Conservation (phyloP, 2,329 filamentous ascomycete species). For the Fusarium sp. region DNA sequence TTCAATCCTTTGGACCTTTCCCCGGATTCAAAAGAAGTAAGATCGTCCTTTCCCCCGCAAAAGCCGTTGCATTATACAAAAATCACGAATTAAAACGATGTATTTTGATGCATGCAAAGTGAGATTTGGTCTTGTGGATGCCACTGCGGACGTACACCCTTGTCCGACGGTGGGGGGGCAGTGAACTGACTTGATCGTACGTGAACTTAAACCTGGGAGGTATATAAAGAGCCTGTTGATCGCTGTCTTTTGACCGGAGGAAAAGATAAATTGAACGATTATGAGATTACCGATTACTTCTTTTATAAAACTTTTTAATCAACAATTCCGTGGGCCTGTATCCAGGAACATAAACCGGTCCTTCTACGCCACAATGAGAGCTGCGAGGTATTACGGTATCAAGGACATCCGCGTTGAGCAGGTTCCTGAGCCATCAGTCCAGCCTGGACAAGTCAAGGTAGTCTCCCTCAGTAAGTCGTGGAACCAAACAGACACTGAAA, state of each 20-base stretch:
- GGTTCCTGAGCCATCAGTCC: conserved; percentile 60
- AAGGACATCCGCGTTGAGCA: conserved; percentile 67
- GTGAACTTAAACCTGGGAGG: neutral
- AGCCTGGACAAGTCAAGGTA: conserved; percentile 63
- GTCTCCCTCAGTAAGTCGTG: no score
- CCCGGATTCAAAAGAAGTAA: neutral
- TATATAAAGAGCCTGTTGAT: conserved; percentile 26
- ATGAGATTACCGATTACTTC: neutral
- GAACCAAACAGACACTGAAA: no score
- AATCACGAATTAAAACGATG: neutral
- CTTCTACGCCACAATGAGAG: conserved; percentile 63
- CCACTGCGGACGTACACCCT: conserved; percentile 11
- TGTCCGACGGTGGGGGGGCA: conserved; percentile 31
- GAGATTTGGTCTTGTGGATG: neutral
- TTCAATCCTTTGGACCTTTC: neutral
- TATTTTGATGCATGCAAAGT: neutral
- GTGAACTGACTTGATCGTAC: conserved; percentile 36
- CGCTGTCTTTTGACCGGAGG: neutral
- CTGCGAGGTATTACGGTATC: conserved; percentile 66
- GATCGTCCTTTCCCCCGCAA: conserved; percentile 30
- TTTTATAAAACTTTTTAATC: conserved; percentile 3
- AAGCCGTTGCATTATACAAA: neutral
- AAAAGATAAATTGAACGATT: neutral
- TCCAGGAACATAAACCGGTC: neutral
- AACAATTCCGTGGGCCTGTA: neutral